Base-by-base conservation (phyloP, 208 protist genomes). In the Leishmania guyanensis region DNA sequence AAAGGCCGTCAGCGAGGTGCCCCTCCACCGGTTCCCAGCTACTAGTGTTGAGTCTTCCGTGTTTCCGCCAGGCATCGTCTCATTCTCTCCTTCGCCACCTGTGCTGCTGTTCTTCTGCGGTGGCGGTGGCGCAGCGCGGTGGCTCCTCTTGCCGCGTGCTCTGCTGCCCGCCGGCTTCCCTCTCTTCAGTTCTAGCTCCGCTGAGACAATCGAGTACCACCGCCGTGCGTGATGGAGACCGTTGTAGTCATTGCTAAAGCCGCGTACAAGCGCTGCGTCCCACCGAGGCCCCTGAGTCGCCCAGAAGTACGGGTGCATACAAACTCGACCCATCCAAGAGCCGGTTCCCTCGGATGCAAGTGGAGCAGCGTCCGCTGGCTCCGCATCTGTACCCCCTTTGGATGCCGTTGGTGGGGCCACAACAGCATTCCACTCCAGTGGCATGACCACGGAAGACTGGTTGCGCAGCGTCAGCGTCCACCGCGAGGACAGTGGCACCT, bases 271-370 rank as follows among this genome's bases (percentile, higher is more conserved):
- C 66, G 79, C 69, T 22, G 88, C 64, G 56, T 90, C 73, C 90
- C 89, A 94, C 53, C 64, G 78, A 12, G 89, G 91, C 17, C 89
- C 89, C 77, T 94, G 91, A 53, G 91, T 94, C 2, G 91, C 91
- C 90, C 91, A 94, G 74, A 94, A 89, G 72, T 92, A 87, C 74
- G 60, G 68, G 60, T 94, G 91, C 62, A 50, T 50, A 53, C 64
- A 46, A 8, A 79, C 39, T 8, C 39, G 26, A 50, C 17, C n/a
- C 20, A 54, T 5, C 20, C 74, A n/a, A 22, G 75, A 43, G 58
- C 2, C n/a, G 3, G 8, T 20, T 56, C 8, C n/a, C 8, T 50
- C 53, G 3, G 53, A 0, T 1, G 48, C 51, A 5, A 51, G 5
- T 29, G 69, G 9, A 53, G 75, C 5, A 10, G 66, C 39, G 16